A percentile compares a stretch with the other conserved stretches of the same genome.
Conservation (phyloP, 2,329 filamentous ascomycete species). For the Xylariaceae sp. region DNA sequence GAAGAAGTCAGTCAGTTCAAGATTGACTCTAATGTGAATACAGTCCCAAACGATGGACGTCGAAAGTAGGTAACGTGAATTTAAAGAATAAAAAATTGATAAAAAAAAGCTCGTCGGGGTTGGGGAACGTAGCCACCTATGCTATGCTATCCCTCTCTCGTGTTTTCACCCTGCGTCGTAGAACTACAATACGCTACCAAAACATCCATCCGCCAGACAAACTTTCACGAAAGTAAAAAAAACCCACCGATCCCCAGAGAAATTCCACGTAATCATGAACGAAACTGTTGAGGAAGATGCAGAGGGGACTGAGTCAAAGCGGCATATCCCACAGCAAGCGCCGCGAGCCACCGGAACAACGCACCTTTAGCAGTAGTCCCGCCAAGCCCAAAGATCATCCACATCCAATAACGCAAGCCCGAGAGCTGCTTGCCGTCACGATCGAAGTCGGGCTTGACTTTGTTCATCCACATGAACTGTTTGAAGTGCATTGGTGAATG, state of each 20-base stretch:
- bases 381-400: conserved; percentile 48
- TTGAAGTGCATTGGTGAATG: conserved; percentile 45
- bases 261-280: neutral
- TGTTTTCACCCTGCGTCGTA: no score
- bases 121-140: no score
- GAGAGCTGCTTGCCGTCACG: conserved; percentile 49
- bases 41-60: no score
- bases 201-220: neutral
- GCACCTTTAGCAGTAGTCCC: conserved; percentile 44
- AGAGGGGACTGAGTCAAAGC: conserved; percentile 27
- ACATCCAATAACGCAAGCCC: conserved; percentile 50
- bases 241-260: neutral
- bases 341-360: conserved; percentile 47
- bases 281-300: neutral
- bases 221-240: neutral
- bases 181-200: no score
- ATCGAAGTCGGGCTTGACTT: conserved; percentile 54
- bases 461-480: conserved; percentile 39
- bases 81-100: no score
- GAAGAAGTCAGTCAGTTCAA: no score
- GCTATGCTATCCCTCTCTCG: no score
- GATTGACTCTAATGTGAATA: no score
- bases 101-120: no score
- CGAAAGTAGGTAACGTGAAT: no score
- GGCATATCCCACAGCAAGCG: conserved; percentile 34